Evolutionary conservation across 2,329 filamentous ascomycete species (phyloP), one percentile per base, ranked within the genome.

Genomic region (Aciculosporium take): DNA sequence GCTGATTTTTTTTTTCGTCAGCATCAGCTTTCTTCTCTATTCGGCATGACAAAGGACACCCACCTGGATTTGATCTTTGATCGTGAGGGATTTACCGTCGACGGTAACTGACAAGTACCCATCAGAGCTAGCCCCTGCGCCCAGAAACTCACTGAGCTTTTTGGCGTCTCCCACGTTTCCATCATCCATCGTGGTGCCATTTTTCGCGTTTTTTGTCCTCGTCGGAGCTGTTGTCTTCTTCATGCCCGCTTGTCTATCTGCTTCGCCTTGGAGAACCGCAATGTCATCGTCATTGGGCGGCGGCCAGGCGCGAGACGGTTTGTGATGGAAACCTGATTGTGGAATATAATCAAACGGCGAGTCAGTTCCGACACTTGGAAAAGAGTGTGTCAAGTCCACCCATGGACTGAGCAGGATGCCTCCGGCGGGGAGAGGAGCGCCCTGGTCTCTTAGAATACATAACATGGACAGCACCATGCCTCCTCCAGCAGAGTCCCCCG

Each of bases 381-480:
- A 96, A 0, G 88, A 95, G 57, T 96, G 89, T 0, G 86, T 94
- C 40, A 96, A 65, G 57, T 98, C 91, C 7, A 89, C 87, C 91
- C 91, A 98, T 1, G 91, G 91, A 38, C 86, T 94, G 39, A 96
- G 84, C 31, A 96, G 67, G 34, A 96, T 79, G 4, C 83, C 88
- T 1, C 91, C 91, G 2, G 91, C 88, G 1, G 91, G 91, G 21
- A 95, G 61, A 5, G 89, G 83, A 12, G 94, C 67, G 0, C 79
- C 81, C 56, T 83, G 81, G 54, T 96, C 88, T 47, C 91, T 78
- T 46, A 96, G 61, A 2, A 78, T 74, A 24, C 93, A 81, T 41
- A 98, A 62, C 61, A 95, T 69, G 18, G 73, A 82, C 49, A 95
- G 51, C 0, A 88, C 74, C 84, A 96, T 91, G 8, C 89, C 91